phyloP scores from a whole-genome alignment of 2,329 filamentous ascomycete genomes.

The Alternaria sp. region DNA sequence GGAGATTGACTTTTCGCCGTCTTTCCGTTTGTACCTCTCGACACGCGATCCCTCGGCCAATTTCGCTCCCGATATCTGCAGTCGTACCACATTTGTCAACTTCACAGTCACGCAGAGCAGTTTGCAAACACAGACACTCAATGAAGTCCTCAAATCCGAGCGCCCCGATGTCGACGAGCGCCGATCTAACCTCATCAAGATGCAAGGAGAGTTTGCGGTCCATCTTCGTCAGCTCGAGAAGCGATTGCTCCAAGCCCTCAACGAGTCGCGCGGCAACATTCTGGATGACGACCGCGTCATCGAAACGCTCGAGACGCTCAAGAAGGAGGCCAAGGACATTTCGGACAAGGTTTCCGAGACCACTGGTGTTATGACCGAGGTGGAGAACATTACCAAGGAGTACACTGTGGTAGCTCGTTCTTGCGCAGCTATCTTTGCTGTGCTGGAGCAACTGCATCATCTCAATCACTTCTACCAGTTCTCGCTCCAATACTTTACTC shows the following conservation, averaged over 20 bases:
- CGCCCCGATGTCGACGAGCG: constrained; percentile 96
- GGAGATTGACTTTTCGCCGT: constrained; percentile 97
- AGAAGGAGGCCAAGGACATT: constrained; percentile 97
- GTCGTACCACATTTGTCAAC: constrained; percentile 98
- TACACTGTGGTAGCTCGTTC: constrained; percentile 93
- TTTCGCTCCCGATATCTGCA: constrained; percentile 97
- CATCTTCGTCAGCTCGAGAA: constrained; percentile 96
- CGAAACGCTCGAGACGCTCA: constrained; percentile 94
- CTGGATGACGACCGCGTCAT: constrained; percentile 98
- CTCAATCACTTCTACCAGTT: constrained; percentile 99
- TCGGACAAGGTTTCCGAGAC: constrained; percentile 96
- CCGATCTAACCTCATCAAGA: constrained; percentile 95
- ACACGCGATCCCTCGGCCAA: constrained; percentile 95
- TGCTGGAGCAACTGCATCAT: constrained; percentile 95
- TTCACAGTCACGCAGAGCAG: constrained; percentile 99
- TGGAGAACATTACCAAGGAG: constrained; percentile 92
- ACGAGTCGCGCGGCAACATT: constrained; percentile 97
- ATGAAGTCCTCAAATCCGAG: constrained; percentile 97
- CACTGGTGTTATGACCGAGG: constrained; percentile 97
- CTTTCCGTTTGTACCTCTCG: constrained; percentile 94
- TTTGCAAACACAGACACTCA: constrained; percentile 95
- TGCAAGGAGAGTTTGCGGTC: constrained; percentile 99
- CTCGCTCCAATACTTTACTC: constrained; percentile 96
- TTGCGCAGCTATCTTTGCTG: constrained; percentile 96
- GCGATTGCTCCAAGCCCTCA: constrained; percentile 89